A percentile compares a stretch with the other conserved stretches of the same genome.
These are phyloP conservation scores for Amanita muscaria DNA, from an alignment of 768 basidiomycete genomes.

Conservation along the genomic window DNA sequence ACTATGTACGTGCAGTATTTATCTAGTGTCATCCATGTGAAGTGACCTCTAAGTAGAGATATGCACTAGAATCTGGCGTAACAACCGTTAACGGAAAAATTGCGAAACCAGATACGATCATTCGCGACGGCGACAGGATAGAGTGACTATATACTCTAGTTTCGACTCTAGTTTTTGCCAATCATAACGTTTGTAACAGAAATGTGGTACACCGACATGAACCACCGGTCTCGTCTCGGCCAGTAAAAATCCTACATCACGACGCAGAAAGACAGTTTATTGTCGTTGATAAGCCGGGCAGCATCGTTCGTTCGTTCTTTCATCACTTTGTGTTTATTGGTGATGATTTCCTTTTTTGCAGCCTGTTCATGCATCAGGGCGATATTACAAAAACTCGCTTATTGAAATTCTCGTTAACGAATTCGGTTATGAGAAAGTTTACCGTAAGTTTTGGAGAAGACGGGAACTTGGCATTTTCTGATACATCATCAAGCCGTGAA, in stretches of 20 bases:
- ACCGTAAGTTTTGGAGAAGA: constrained; percentile 48
- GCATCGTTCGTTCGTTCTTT: constrained; percentile 63
- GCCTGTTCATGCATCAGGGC: constrained; percentile 90
- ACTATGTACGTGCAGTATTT: constrained; percentile 62
- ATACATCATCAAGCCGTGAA: constrained; percentile 42
- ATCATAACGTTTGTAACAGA: constrained; percentile 28
- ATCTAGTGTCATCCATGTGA: neutral
- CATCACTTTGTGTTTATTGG: constrained; percentile 6
- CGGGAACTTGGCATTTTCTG: neutral
- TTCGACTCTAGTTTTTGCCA: constrained; percentile 11
- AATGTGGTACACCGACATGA: constrained; percentile 96
- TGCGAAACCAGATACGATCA: constrained; percentile 70
- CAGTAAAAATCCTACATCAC: constrained; percentile 69
- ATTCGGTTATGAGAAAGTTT: constrained; percentile 72
- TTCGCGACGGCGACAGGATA: constrained; percentile 82
- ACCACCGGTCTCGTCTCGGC: constrained; percentile 82
- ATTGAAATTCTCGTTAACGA: constrained; percentile 81
- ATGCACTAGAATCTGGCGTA: constrained; percentile 82
- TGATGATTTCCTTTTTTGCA: constrained; percentile 21
- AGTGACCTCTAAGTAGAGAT: constrained; percentile 25
- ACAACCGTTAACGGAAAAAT: constrained; percentile 88
- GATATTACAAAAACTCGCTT: constrained; percentile 84
- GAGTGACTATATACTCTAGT: constrained; percentile 46
- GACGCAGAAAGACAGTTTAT: constrained; percentile 78
- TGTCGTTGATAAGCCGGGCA: constrained; percentile 94